Evolutionary conservation across 1,284 basidiomycete genomes (phyloP), one percentile per base, ranked within the genome.

Genomic region (Thecaphora frezii): DNA sequence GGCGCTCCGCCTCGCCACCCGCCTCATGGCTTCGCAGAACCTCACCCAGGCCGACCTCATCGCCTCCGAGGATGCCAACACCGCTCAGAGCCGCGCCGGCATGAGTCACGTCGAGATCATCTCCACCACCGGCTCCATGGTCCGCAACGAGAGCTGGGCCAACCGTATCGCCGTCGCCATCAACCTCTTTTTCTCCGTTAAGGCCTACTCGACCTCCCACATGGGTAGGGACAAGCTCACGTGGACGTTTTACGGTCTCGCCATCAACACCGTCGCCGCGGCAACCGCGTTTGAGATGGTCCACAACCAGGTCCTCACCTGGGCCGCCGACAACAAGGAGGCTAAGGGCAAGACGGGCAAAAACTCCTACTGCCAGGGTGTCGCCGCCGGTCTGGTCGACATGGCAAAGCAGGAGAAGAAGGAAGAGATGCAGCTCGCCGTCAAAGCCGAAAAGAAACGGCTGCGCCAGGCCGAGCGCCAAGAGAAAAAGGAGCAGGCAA

Each of bases 281-380:
- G 69, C 59, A 5, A 42, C 58, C 24, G 67, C 68, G 7, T 72
- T 72, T 25, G 69, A 72, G 47, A 71, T 71, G 61, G 68, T 67
- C 12, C 59, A 64, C 51, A 71, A 72, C 30, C 64, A 63, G 46
- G 57, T 70, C 19, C 42, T 70, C 12, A 64, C 62, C 1, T 72
- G 65, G 64, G 57, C 57, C 13, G 44, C 25, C 3, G 48, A 66
- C 26, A 60, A 62, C 46, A 50, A 52, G 3, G 50, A 23, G 0
- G 19, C 23, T 0, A 58, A 54, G 25, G n/a, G 41, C 18, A 42
- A 57, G 12, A 26, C 40, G 12, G 66, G 66, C 0, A 66, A 62
- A 46, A 66, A 66, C 33, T 58, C 51, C 14, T 69, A 69, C 44
- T 61, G 58, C 39, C 66, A 61, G 26, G 66, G 66, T 16, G 54